Base-by-base conservation (phyloP, 2,329 filamentous ascomycete genomes). In the Exophiala lecanii-corni region DNA sequence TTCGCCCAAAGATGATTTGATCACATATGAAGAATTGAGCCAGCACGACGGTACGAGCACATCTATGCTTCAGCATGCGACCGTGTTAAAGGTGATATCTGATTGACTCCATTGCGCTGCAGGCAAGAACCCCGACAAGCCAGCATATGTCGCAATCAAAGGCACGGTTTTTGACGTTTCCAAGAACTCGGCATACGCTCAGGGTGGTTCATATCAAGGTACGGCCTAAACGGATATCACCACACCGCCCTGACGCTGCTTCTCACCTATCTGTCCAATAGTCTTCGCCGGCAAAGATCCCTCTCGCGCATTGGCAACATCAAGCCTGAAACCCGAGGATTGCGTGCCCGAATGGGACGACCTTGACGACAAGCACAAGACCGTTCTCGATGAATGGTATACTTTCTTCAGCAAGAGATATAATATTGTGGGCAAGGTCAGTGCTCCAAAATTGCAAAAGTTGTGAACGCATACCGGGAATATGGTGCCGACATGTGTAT, bases 351-450 rank as follows among this genome's bases (percentile, higher is more conserved):
- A 96, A 38, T 97, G 87, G 85, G 73, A 83, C 45, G 85, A 89
- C 58, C 72, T 98, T 39, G 73, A 75, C 10, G 89, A 94, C 16
- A 89, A 92, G 66, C 82, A 96, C 64, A 87, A 92, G 71, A 79
- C 78, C 18, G 82, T 85, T 2, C 70, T 98, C 49, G 77, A 91
- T 41, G 92, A 98, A 64, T 98, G 92, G 92, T 80, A 84, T 51
- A 94, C 85, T 2, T 98, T 94, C 69, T 98, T 98, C 68, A 87
- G 84, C 55, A 98, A 97, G 72, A 77, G 92, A 45, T 98, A 98
- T 70, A 97, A 95, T 58, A 78, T 97, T 40, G 67, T 71, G 30
- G 69, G 69, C 32, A 69, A 68, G 57, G 67, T 71, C 45, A 53
- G 52, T 55, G 25, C 16, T 21, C 35, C 36, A 18, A 21, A 28